Evolutionary conservation across 129 eudicot species (phyloP), one percentile per base, ranked within the genome.

Genomic region (Silybum marianum): DNA sequence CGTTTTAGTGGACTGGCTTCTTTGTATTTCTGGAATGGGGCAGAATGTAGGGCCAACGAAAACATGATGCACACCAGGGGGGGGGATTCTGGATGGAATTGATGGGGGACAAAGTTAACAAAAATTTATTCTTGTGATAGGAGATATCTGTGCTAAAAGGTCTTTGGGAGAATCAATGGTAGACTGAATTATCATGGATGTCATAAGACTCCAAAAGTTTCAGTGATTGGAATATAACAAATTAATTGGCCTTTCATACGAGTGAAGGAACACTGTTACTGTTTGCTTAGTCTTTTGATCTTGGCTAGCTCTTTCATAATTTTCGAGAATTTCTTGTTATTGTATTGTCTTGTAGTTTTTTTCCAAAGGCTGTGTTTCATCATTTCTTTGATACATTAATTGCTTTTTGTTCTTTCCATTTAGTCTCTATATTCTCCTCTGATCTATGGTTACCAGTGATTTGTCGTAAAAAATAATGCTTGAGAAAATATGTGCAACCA

Each of bases 111-210:
- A 58, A 58, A 58, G 6, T 51, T 16, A 51, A 51, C 63, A 51
- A 51, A 51, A 51, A 16, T 5, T 4, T 51, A 51, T 58, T 48
- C 66, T n/a, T n/a, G 23, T 58, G 23, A n/a, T 58, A 18, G 23
- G 66, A 58, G 65, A 58, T 58, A 58, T 58, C 23, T 58, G 66
- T n/a, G n/a, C 66, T 54, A 54, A 16, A 58, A 58, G 23, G 23
- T 58, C 66, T 58, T 58, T 58, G 66, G 66, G 66, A n/a, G 66
- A 18, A 58, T 58, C 66, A 58, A 58, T 23, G 66, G n/a, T 58
- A 58, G 66, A 22, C 23, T 58, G 66, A 58, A 58, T 58, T 58
- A 58, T 58, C 66, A 58, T 58, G 9, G 23, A 58, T 58, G 66
- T 58, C 66, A 58, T 6, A n/a, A n/a, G 22, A 18, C 66, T 7